Conservation (phyloP, 2,329 filamentous ascomycete genomes). For the Cryphonectria naterciae region DNA sequence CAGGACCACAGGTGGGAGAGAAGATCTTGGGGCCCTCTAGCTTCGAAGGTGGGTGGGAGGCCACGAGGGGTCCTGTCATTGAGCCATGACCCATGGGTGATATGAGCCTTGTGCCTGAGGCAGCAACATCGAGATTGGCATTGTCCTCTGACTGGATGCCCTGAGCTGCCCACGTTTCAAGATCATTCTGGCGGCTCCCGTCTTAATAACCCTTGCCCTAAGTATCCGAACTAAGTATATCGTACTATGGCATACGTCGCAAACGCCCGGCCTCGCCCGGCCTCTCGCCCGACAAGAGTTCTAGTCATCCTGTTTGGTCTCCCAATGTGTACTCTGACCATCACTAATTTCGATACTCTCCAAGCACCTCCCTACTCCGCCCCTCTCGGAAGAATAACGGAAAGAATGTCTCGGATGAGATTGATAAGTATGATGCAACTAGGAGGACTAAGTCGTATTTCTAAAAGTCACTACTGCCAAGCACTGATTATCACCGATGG, state of each 20-base stretch:
- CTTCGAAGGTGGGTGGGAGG: slow-evolving; percentile 15
- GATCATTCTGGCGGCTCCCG: background rate
- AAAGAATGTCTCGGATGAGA: background rate
- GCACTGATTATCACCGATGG: background rate
- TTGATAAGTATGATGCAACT: background rate
- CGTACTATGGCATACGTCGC: too few species aligned
- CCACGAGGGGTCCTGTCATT: slow-evolving; percentile 13
- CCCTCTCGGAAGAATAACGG: background rate
- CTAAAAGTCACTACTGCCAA: background rate
- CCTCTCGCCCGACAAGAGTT: too few species aligned
- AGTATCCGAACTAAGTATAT: background rate
- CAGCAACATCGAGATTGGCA: background rate
- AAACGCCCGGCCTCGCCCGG: too few species aligned
- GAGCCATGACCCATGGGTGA: background rate
- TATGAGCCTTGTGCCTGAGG: slow-evolving; percentile 3
- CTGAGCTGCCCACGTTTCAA: slow-evolving; percentile 1
- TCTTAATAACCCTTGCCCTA: background rate
- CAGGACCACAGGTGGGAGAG: too few species aligned
- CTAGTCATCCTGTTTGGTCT: too few species aligned
- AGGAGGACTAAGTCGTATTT: background rate
- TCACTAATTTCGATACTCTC: background rate
- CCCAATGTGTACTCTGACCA: background rate
- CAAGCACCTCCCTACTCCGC: background rate
- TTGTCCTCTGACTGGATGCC: slow-evolving; percentile 7
- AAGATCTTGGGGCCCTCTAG: slow-evolving; percentile 17